These are phyloP conservation scores for Zea luxurians DNA, from an alignment of 176 grass and related monocot species.

Conservation along the genomic window DNA sequence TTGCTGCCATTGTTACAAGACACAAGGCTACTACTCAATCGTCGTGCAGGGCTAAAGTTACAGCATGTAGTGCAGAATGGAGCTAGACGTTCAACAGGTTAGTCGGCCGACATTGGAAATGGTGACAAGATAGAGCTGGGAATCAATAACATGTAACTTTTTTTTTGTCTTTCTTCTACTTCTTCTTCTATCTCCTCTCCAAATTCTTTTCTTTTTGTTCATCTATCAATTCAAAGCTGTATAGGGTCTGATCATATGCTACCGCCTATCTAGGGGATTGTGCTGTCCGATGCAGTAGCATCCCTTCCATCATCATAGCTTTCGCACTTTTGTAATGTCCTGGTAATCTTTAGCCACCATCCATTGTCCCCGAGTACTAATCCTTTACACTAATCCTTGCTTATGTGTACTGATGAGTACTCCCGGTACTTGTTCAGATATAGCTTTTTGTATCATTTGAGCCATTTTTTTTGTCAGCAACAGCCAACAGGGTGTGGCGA, in stretches of 20 bases:
- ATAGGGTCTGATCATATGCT: conserved; percentile 68
- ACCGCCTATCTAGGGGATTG: conserved; percentile 43
- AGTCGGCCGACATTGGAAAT: conserved; percentile 25
- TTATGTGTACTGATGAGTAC: conserved; percentile 30
- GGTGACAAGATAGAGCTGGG: conserved; percentile 30
- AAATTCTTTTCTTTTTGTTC: conserved; percentile 25
- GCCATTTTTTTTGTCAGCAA: conserved; percentile 49
- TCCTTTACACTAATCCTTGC: conserved; percentile 27
- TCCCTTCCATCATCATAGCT: conserved; percentile 73
- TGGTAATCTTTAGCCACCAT: conserved; percentile 84
- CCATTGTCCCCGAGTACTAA: conserved; percentile 38
- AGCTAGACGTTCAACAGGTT: conserved; percentile 32
- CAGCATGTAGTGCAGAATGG: conserved; percentile 41
- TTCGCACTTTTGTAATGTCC: conserved; percentile 76
- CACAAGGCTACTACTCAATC: background rate
- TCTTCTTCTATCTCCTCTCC: background rate
- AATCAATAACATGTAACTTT: conserved; percentile 41
- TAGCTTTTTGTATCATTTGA: conserved; percentile 48
- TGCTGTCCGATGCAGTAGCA: conserved; percentile 46
- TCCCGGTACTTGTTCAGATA: conserved; percentile 19
- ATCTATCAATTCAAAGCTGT: conserved; percentile 45
- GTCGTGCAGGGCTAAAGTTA: conserved; percentile 29
- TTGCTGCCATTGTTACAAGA: background rate
- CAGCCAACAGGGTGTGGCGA: conserved; percentile 7
- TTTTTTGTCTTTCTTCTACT: conserved; percentile 31